These are phyloP conservation scores for Tylopilus rubrobrunneus DNA, from an alignment of 768 basidiomycete genomes.

Conservation along the genomic window DNA sequence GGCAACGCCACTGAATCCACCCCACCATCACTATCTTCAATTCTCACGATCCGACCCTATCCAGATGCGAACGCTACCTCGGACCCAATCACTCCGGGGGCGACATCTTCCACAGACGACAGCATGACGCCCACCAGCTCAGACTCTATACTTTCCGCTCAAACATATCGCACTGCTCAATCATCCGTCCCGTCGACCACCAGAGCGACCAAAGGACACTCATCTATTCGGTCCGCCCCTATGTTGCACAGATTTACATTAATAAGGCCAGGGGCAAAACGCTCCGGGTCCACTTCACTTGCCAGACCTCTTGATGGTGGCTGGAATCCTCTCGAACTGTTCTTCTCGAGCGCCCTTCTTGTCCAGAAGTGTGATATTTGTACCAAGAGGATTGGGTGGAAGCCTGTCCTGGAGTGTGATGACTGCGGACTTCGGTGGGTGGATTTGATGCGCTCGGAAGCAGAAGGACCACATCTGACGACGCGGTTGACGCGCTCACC, in stretches of 20 bases:
- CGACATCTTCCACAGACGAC: slow-evolving; percentile 24
- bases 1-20: slow-evolving; percentile 36
- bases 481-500: slow-evolving; percentile 4
- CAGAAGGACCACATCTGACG: slow-evolving; percentile 16
- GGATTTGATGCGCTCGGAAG: slow-evolving; percentile 8
- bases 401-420: slow-evolving; percentile 82
- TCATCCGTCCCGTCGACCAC: slow-evolving; percentile 48
- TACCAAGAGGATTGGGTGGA: slow-evolving; percentile 78
- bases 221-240: slow-evolving; percentile 54
- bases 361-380: slow-evolving; percentile 82
- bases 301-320: slow-evolving; percentile 32
- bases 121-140: slow-evolving; percentile 38
- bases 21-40: slow-evolving; percentile 61
- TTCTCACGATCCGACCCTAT: slow-evolving; percentile 64
- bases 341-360: slow-evolving; percentile 70
- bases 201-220: slow-evolving; percentile 74
- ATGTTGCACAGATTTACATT: slow-evolving; percentile 84
- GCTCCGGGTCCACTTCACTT: slow-evolving; percentile 32
- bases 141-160: slow-evolving; percentile 52
- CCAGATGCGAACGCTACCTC: slow-evolving; percentile 47
- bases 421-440: slow-evolving; percentile 76
- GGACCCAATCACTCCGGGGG: slow-evolving; percentile 38
- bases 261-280: slow-evolving; percentile 73
- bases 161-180: slow-evolving; percentile 61
- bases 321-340: slow-evolving; percentile 77